phyloP scores from a whole-genome alignment of 78 protist species.

The Dictyostelium firmibasis region DNA sequence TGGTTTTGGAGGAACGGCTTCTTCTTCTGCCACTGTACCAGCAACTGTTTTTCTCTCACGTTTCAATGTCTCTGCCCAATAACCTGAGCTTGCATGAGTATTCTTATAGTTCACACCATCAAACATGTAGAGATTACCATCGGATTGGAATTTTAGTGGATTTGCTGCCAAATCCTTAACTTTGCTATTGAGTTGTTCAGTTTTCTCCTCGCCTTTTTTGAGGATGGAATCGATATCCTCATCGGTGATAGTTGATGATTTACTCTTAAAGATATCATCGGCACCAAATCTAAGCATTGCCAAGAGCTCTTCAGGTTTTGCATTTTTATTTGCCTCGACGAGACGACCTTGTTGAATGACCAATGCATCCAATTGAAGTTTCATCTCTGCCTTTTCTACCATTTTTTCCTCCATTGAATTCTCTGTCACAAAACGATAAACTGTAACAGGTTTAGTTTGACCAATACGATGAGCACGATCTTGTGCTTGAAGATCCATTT shows the following conservation, averaged over 20 bases:
- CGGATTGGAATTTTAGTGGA: conserved; percentile 67
- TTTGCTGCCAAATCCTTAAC: background rate
- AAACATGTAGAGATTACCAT: conserved; percentile 88
- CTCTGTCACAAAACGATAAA: conserved; percentile 93
- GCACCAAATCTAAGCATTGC: conserved; percentile 96
- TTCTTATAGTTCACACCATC: conserved; percentile 90
- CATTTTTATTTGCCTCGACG: conserved; percentile 77
- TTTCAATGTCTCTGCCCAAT: conserved; percentile 79
- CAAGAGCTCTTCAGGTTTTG: conserved; percentile 88
- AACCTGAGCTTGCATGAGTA: background rate
- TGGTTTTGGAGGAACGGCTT: background rate
- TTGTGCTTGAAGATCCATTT: conserved; percentile 98
- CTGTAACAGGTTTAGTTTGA: conserved; percentile 96
- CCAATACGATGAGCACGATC: conserved; percentile 99
- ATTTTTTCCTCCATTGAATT: conserved; percentile 96
- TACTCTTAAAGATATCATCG: conserved; percentile 88
- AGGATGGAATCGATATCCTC: conserved; percentile 89
- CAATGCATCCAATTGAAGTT: conserved; percentile 96
- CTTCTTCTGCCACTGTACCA: conserved; percentile 43
- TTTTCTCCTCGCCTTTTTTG: conserved; percentile 81
- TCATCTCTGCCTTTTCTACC: conserved; percentile 95
- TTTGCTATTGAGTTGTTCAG: conserved; percentile 38
- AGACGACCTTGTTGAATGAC: conserved; percentile 97
- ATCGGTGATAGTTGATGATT: conserved; percentile 57
- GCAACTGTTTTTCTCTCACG: conserved; percentile 66